Evolutionary conservation across 176 grass and related monocot species (phyloP).

Genomic region (Oryza australiensis): DNA sequence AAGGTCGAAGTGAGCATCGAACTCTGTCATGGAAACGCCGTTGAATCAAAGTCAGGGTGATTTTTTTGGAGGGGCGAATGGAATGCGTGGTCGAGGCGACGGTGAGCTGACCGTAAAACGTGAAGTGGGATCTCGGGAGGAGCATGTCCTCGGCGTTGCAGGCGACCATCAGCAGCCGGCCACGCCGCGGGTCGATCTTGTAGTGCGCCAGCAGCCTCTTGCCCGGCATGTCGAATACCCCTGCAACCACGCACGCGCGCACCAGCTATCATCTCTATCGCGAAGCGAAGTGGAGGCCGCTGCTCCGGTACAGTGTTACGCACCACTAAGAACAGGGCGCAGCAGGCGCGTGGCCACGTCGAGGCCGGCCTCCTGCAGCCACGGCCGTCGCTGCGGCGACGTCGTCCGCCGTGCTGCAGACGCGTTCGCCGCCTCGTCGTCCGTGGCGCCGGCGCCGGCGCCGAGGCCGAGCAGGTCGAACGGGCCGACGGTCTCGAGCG

Average conservation of each 20-base stretch:
- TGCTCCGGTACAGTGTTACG: background rate
- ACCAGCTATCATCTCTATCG: conserved; percentile 4
- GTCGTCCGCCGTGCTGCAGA: background rate
- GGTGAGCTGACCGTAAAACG: conserved; percentile 60
- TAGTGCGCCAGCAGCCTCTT: conserved; percentile 91
- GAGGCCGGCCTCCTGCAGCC: conserved; percentile 35
- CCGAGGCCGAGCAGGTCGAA: conserved; percentile 48
- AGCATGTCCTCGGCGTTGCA: conserved; percentile 98
- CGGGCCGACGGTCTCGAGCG: conserved; percentile 67
- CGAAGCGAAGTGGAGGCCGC: background rate
- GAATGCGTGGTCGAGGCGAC: background rate
- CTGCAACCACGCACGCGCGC: conserved; percentile 38
- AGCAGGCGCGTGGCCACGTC: conserved; percentile 60
- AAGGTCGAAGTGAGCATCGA: conserved; percentile 60
- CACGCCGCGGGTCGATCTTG: conserved; percentile 65
- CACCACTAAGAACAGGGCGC: conserved; percentile 65
- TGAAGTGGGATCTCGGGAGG: conserved; percentile 86
- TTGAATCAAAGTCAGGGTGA: background rate
- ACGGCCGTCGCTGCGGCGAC: background rate
- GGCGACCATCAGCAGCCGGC: conserved; percentile 72
- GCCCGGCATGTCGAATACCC: conserved; percentile 70
- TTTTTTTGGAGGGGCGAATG: background rate
- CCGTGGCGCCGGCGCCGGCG: background rate
- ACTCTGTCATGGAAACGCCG: conserved; percentile 46
- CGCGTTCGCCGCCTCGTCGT: background rate